Evolutionary conservation across 2,329 filamentous ascomycete species (phyloP), one percentile per base, ranked within the genome.

Genomic region (Lizonia empirigonia): DNA sequence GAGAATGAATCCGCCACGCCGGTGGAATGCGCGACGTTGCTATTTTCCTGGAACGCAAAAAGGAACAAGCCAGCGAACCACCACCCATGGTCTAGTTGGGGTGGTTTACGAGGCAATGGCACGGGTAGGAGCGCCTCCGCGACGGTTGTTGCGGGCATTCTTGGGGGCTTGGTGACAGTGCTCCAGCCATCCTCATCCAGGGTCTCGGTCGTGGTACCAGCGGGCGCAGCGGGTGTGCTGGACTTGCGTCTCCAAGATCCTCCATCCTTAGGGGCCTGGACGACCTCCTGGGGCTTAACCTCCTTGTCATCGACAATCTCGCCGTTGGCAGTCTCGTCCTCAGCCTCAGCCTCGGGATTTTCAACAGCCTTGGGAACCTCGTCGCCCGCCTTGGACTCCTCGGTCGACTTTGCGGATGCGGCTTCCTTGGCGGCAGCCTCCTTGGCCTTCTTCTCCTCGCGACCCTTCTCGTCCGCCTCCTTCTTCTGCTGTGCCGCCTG

Each of bases 391-490:
- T 67, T 67, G 26, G 51, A 49, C 41, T 70, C 68, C 60, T 64
- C 73, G 55, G 59, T 64, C 39, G 62, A 62, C 44, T 60, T 61
- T 36, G 59, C 51, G 50, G 64, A 58, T 50, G 56, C 72, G 69
- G 62, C 81, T 53, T 83, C 81, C 54, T 54, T 54, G 12, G 44
- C 51, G 26, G 72, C 75, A 41, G 78, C 77, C 29, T 82, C 79
- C 42, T 81, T 81, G 23, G 75, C 74, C 48, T 76, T 76, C 72
- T 80, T 84, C 60, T 86, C 85, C 42, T 85, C 90, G 74, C 90
- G 91, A 35, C 85, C 87, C 78, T 92, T 94, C 57, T 94, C 90
- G 1, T 94, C 90, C 1, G 87, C 85, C 64, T 96, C 91, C 70
- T 87, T 89, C 84, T 95, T 96, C 74, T 94, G 87, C 58, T 86